phyloP scores from a whole-genome alignment of 208 protist species.

The Acanthamoeba culbertsoni region DNA sequence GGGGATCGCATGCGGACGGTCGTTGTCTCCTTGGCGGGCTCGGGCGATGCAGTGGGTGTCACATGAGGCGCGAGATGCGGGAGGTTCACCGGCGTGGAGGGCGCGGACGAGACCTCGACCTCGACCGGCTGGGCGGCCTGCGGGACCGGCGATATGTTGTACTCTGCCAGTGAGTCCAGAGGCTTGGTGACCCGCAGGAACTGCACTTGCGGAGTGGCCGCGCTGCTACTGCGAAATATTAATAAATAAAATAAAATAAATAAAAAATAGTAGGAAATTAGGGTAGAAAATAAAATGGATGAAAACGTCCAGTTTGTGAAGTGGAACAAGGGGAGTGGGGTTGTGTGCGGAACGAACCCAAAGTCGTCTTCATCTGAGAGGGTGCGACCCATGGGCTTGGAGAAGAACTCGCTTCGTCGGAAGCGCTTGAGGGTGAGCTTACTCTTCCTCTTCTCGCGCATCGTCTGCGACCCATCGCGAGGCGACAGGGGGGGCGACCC shows the following conservation, averaged over 20 bases:
- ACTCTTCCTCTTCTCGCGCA: neutral
- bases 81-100: neutral
- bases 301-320: no score
- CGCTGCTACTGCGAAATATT: neutral
- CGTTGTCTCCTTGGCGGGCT: neutral
- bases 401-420: neutral
- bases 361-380: no score
- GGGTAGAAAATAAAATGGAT: no score
- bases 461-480: neutral
- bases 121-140: neutral
- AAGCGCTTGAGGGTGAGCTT: neutral
- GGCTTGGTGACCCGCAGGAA: conserved; percentile 18
- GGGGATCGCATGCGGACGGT: neutral
- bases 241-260: neutral
- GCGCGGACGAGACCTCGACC: neutral
- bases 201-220: neutral
- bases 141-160: conserved; percentile 16
- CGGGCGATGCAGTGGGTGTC: neutral
- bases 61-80: neutral
- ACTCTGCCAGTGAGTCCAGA: neutral
- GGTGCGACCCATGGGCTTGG: neutral
- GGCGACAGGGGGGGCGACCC: neutral
- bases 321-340: no score
- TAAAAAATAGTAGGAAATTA: neutral
- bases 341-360: no score